phyloP scores from a whole-genome alignment of 345 rosid species.

The Citrus unshiu region DNA sequence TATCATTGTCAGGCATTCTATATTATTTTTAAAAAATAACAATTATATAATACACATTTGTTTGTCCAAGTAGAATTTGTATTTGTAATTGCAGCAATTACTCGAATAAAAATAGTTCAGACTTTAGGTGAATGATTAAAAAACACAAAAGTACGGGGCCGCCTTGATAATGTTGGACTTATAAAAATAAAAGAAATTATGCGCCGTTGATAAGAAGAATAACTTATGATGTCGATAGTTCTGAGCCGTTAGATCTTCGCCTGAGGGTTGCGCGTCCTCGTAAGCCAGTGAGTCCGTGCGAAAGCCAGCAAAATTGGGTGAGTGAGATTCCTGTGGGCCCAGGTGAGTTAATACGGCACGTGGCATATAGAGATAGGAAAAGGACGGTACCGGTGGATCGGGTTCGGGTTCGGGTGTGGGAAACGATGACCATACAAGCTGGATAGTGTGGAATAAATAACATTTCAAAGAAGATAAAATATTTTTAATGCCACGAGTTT shows the following conservation, averaged over 20 bases:
- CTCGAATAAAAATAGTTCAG: too few relatives aligned
- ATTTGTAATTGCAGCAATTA: too few relatives aligned
- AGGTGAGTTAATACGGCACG: background rate
- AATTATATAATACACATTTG: too few relatives aligned
- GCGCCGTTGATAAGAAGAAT: background rate
- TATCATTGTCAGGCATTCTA: too few relatives aligned
- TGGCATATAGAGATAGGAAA: background rate
- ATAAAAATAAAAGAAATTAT: background rate
- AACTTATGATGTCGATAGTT: background rate
- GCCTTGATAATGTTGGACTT: background rate
- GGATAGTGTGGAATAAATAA: background rate
- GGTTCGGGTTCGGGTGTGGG: background rate
- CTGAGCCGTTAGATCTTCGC: slow-evolving; percentile 9
- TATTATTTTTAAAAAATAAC: too few relatives aligned
- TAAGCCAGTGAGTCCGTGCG: background rate
- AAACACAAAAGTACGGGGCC: background rate
- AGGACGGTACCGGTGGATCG: background rate
- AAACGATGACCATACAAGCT: background rate
- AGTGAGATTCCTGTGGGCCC: background rate
- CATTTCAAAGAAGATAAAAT: background rate
- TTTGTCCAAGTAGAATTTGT: too few relatives aligned
- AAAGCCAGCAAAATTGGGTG: too few relatives aligned
- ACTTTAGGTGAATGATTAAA: background rate
- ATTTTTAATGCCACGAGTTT: background rate
- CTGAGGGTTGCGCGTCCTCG: background rate